Evolutionary conservation across 345 rosid genomes (phyloP), one percentile per base, ranked within the genome.

Genomic region (Angophora floribunda): DNA sequence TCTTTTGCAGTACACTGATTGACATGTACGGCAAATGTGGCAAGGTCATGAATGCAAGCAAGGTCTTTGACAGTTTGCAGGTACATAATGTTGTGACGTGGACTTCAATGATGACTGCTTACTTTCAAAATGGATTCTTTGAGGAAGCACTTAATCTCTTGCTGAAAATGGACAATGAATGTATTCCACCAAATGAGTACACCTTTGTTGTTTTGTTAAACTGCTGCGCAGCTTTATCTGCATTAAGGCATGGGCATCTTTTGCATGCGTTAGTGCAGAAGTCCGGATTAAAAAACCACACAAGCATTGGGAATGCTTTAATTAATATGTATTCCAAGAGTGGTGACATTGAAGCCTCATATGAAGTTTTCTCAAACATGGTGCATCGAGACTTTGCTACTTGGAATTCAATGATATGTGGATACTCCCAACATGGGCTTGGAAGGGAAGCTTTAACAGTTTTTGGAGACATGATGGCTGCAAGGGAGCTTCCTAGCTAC

Each of bases 21-120:
- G 95, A 93, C 87, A 94, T 95, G 98, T 97, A 97, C 51, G 99
- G 98, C 22, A 96, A 92, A 90, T 97, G 99, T 88, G 94, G 97
- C 57, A 80, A 92, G 36, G 85, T 88, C 89, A 19, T 57, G 14
- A 91, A 88, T 65, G 95, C 97, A 21, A 92, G 88, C 88, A 94
- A 88, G 90, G 92, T 93, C 92, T 97, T 94, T 88, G 89, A 93
- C 65, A 30, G 88, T 78, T 88, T 93, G 59, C 86, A 87, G 51
- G 61, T 85, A 88, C 91, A 82, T 52, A 96, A 95, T 79, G 94
- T 95, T 88, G 95, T 95, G 86, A 87, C 94, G 36, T 94, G 94
- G 94, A 95, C 98, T 41, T 92, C 97, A 22, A 86, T 93, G 87
- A 90, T 95, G 93, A 92, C 94, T 75, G 96, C 95, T 78, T 93